Conservation (phyloP, 2,329 filamentous ascomycete species). For the Periconia digitata region DNA sequence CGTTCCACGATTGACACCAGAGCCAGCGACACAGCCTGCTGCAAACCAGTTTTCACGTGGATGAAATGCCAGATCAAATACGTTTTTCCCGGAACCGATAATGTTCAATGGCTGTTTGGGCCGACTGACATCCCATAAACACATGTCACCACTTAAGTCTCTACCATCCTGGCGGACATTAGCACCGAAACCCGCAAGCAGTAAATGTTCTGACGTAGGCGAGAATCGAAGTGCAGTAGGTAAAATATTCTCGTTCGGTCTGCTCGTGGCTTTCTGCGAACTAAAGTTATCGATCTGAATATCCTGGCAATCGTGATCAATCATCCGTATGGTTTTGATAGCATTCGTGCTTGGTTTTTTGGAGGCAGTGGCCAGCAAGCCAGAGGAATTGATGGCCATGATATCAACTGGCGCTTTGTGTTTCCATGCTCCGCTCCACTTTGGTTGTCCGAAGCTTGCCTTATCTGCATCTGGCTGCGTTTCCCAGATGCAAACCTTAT, state of each 20-base stretch:
- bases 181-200: slow-evolving; percentile 59
- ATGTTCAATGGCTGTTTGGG: slow-evolving; percentile 39
- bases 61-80: slow-evolving; percentile 63
- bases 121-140: slow-evolving; percentile 55
- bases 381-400: slow-evolving; percentile 47
- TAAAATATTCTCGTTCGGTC: slow-evolving; percentile 31
- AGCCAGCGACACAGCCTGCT: slow-evolving; percentile 51
- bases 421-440: slow-evolving; percentile 26
- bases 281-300: slow-evolving; percentile 17
- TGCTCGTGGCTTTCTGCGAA: slow-evolving; percentile 32
- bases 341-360: slow-evolving; percentile 35
- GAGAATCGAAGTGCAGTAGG: slow-evolving; percentile 38
- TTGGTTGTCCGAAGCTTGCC: slow-evolving; percentile 25
- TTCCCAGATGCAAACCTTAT: slow-evolving; percentile 49
- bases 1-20: slow-evolving; percentile 41
- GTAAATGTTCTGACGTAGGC: slow-evolving; percentile 35
- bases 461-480: slow-evolving; percentile 27
- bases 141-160: slow-evolving; percentile 54
- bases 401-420: slow-evolving; percentile 56
- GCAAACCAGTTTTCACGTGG: slow-evolving; percentile 50
- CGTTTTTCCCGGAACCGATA: slow-evolving; percentile 52
- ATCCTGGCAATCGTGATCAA: slow-evolving; percentile 16
- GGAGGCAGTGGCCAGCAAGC: slow-evolving; percentile 54
- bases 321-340: slow-evolving; percentile 34
- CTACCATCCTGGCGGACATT: slow-evolving; percentile 35